Percentiles rank a stretch among this genome's conserved stretches.
These are phyloP conservation scores for Aspergillus mulundensis DNA, from an alignment of 495 filamentous ascomycete genomes.

Conservation along the genomic window DNA sequence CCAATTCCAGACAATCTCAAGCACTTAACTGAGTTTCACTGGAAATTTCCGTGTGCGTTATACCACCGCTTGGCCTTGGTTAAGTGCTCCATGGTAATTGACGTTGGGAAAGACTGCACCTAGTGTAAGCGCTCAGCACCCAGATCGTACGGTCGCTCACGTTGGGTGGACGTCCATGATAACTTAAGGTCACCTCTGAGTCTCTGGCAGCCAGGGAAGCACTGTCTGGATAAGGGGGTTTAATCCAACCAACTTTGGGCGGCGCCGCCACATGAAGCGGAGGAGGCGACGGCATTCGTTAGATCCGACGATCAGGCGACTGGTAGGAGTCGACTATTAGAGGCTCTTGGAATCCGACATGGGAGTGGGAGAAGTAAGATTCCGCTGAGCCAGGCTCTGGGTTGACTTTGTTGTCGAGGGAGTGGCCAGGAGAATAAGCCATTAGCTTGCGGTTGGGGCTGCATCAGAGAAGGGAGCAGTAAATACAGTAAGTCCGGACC, in stretches of 20 bases:
- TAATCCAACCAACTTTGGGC: constrained; percentile 51
- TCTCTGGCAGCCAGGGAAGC: too few relatives aligned
- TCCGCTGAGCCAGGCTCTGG: constrained; percentile 47
- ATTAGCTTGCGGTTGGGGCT: constrained; percentile 4
- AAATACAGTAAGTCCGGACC: constrained; percentile 7
- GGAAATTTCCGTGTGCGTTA: constrained; percentile 47
- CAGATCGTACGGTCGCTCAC: constrained; percentile 40
- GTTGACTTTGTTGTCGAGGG: constrained; percentile 59
- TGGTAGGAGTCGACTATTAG: constrained; percentile 49
- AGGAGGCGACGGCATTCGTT: constrained; percentile 14
- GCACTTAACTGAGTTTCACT: constrained; percentile 52
- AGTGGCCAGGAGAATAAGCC: constrained; percentile 26
- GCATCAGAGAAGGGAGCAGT: constrained; percentile 10
- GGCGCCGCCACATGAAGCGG: constrained; percentile 36
- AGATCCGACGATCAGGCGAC: constrained; percentile 19
- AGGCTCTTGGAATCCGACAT: constrained; percentile 54
- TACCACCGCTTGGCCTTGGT: constrained; percentile 45
- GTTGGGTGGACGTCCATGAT: constrained; percentile 41
- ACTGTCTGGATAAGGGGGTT: constrained; percentile 29
- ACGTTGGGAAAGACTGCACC: constrained; percentile 36
- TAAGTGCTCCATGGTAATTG: constrained; percentile 29
- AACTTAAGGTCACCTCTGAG: constrained; percentile 57
- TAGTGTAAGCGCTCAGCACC: constrained; percentile 46
- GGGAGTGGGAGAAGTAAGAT: constrained; percentile 59
- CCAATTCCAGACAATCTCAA: constrained; percentile 57